Percentiles rank a stretch among this genome's conserved stretches.
phyloP scores from a whole-genome alignment of 176 grass and related monocot species.

The Thalia dealbata region DNA sequence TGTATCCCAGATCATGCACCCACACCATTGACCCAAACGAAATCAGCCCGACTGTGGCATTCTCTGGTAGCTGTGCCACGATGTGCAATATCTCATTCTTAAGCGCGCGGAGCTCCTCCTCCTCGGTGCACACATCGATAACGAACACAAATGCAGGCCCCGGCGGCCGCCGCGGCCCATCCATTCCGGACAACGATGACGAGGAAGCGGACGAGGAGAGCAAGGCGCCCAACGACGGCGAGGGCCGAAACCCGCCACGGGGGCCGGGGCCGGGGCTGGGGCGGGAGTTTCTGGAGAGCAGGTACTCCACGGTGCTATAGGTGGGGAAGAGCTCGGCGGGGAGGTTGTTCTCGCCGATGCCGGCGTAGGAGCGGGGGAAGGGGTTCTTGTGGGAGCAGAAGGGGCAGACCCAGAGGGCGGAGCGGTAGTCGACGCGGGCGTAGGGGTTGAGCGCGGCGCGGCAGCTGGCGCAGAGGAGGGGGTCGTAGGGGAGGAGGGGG shows the following conservation, averaged over 20 bases:
- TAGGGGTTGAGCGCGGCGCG: constrained; percentile 77
- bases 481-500: constrained; percentile 67
- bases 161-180: background rate
- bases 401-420: constrained; percentile 68
- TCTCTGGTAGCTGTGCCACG: constrained; percentile 68
- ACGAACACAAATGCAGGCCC: constrained; percentile 60
- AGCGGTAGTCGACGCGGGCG: constrained; percentile 52
- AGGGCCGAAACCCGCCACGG: background rate
- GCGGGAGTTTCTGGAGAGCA: constrained; percentile 40
- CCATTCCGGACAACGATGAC: background rate
- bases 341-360: constrained; percentile 55
- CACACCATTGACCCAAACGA: constrained; percentile 74
- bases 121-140: constrained; percentile 39
- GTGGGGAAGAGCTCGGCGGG: constrained; percentile 97
- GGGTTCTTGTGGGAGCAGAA: constrained; percentile 63
- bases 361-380: constrained; percentile 46
- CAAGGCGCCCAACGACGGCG: background rate
- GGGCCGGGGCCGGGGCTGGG: background rate
- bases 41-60: constrained; percentile 48
- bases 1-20: constrained; percentile 72
- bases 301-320: constrained; percentile 88
- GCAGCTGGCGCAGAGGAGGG: constrained; percentile 57
- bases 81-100: constrained; percentile 74
- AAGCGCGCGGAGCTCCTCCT: constrained; percentile 46
- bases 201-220: constrained; percentile 1